Conservation (phyloP, 768 basidiomycete genomes). For the Auriscalpium vulgare region DNA sequence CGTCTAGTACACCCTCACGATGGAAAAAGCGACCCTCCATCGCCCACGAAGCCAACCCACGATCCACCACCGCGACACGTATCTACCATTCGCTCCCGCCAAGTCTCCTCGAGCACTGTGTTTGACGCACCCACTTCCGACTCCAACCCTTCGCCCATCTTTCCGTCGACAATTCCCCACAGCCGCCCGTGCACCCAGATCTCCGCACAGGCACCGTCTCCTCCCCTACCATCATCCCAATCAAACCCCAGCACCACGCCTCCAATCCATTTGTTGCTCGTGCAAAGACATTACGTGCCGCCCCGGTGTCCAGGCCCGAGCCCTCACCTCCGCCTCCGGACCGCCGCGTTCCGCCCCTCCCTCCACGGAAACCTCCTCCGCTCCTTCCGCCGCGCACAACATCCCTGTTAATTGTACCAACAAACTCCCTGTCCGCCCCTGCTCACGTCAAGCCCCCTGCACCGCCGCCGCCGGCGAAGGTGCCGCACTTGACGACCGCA, state of each 20-base stretch:
- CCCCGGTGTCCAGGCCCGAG: not conserved
- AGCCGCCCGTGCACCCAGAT: constrained; percentile 13
- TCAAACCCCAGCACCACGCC: constrained; percentile 5
- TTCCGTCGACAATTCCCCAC: constrained; percentile 2
- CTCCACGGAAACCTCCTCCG: constrained; percentile 14
- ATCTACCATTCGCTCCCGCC: constrained; percentile 1
- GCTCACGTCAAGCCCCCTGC: constrained; percentile 12
- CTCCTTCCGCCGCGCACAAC: constrained; percentile 6
- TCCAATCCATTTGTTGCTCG: constrained; percentile 16
- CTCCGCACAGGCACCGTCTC: constrained; percentile 6
- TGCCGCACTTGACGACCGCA: constrained; percentile 47
- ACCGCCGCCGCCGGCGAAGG: constrained; percentile 15
- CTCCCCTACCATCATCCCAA: constrained; percentile 9
- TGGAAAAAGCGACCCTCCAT: not conserved
- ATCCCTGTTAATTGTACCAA: not conserved
- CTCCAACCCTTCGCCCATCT: constrained; percentile 12
- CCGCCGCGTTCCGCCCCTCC: constrained; percentile 11
- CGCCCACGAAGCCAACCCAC: not conserved
- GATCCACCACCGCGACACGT: not conserved
- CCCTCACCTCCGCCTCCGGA: constrained; percentile 12
- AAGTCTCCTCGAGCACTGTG: constrained; percentile 2
- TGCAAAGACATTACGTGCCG: not conserved
- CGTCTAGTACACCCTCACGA: not conserved
- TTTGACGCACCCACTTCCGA: constrained; percentile 15
- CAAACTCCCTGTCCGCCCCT: not conserved